These are phyloP conservation scores for Postia placenta DNA, from an alignment of 768 basidiomycete genomes.

Conservation along the genomic window DNA sequence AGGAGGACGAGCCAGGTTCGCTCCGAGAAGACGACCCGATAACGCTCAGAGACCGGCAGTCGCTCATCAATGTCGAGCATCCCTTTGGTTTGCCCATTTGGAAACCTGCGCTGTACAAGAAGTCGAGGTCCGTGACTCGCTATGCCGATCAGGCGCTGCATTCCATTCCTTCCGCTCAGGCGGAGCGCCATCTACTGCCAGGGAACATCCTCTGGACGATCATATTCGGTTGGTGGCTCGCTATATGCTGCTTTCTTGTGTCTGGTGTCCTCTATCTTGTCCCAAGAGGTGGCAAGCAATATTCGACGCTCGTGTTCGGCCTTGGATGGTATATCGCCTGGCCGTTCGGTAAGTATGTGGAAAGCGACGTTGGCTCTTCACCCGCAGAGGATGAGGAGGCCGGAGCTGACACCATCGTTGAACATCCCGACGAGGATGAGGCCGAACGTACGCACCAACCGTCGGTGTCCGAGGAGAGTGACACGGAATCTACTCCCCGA, in stretches of 20 bases:
- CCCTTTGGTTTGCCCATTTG: constrained; percentile 99
- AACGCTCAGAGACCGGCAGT: constrained; percentile 92
- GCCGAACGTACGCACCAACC: constrained; percentile 19
- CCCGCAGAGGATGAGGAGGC: constrained; percentile 24
- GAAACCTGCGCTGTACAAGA: constrained; percentile 99
- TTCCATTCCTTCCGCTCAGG: constrained; percentile 85
- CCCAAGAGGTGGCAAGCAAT: constrained; percentile 78
- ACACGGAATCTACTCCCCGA: constrained; percentile 15
- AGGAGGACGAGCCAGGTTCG: constrained; percentile 28
- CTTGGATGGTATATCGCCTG: constrained; percentile 95
- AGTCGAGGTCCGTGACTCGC: constrained; percentile 92
- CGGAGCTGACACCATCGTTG: constrained; percentile 2
- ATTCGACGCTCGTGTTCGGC: constrained; percentile 83
- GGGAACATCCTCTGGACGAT: constrained; percentile 93
- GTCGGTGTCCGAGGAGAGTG: constrained; percentile 26
- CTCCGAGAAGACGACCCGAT: constrained; percentile 72
- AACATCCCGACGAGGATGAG: constrained; percentile 31
- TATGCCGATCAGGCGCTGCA: constrained; percentile 95
- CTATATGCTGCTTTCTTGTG: constrained; percentile 59
- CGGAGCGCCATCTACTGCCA: constrained; percentile 86
- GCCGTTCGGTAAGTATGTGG: constrained; percentile 99
- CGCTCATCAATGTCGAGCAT: constrained; percentile 97
- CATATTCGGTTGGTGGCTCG: constrained; percentile 92
- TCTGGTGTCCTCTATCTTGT: constrained; percentile 65
- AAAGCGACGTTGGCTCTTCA: constrained; percentile 55